Evolutionary conservation across 345 rosid genomes (phyloP).

Genomic region (Eucalyptus cladocalyx): DNA sequence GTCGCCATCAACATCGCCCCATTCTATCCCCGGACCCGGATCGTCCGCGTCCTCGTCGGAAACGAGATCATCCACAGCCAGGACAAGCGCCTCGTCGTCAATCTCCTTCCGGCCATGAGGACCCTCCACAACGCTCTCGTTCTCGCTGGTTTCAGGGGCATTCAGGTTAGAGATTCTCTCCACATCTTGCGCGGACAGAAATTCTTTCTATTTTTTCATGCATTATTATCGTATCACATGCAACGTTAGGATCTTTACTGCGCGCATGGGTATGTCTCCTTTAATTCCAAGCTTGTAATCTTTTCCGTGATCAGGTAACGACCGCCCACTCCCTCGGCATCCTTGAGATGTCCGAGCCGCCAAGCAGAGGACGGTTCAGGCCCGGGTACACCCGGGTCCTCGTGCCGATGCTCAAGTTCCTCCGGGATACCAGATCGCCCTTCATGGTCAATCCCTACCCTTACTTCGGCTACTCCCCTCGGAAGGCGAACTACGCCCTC

Average conservation of each 20-base stretch:
- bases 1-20: conserved; percentile 40
- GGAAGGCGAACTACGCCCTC: conserved; percentile 23
- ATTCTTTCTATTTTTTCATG: neutral
- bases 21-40: conserved; percentile 56
- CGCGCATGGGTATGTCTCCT: neutral
- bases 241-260: neutral
- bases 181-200: neutral
- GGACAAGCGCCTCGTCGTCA: conserved; percentile 16
- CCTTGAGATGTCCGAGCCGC: conserved; percentile 17
- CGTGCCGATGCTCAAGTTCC: conserved; percentile 57
- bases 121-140: conserved; percentile 39
- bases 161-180: conserved; percentile 31
- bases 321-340: conserved; percentile 60
- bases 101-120: conserved; percentile 69
- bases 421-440: conserved; percentile 58
- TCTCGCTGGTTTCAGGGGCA: conserved; percentile 34
- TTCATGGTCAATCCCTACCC: conserved; percentile 82
- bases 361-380: conserved; percentile 53
- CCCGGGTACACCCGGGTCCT: conserved; percentile 22
- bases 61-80: conserved; percentile 51
- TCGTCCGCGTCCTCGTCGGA: conserved; percentile 51
- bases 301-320: conserved; percentile 35
- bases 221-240: neutral
- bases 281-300: neutral
- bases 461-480: conserved; percentile 37